Conservation (phyloP, 1,139 yeast species). For the Taphrina wiesneri region DNA sequence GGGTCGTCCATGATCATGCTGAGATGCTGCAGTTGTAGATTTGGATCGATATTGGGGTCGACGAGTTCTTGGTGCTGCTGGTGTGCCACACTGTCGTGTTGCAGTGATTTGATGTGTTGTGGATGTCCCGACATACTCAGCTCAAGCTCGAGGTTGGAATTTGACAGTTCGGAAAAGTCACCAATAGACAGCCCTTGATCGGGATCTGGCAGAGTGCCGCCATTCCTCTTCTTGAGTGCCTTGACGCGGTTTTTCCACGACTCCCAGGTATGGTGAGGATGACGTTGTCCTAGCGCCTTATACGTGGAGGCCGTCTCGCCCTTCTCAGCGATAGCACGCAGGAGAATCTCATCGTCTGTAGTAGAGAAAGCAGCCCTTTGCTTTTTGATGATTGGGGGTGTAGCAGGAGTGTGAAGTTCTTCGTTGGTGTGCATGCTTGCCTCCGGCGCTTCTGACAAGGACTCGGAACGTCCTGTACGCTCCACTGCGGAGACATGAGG, state of each 20-base stretch:
- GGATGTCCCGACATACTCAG: neutral
- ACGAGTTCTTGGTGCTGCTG: neutral
- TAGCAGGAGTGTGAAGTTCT: constrained; percentile 5
- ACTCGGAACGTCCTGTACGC: neutral
- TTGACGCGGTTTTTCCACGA: constrained; percentile 33
- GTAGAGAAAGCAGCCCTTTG: constrained; percentile 20
- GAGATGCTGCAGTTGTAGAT: constrained; percentile 7
- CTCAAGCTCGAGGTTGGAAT: neutral
- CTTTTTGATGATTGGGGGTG: neutral
- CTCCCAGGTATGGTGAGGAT: constrained; percentile 32
- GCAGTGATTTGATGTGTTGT: neutral
- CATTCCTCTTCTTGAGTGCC: constrained; percentile 20
- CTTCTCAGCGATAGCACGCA: constrained; percentile 8
- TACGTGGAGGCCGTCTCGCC: constrained; percentile 26
- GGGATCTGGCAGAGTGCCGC: constrained; percentile 9
- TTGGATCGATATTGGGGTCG: constrained; percentile 19
- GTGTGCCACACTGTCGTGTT: neutral
- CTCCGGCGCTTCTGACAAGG: neutral
- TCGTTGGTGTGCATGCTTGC: neutral
- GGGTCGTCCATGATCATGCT: neutral
- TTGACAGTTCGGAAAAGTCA: neutral
- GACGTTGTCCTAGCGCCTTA: constrained; percentile 6
- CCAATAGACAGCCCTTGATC: neutral
- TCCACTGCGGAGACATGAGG: constrained; percentile 16
- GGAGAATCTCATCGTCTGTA: constrained; percentile 26